phyloP scores from a whole-genome alignment of 2,329 filamentous ascomycete species.

The Rutstroemia sp. region DNA sequence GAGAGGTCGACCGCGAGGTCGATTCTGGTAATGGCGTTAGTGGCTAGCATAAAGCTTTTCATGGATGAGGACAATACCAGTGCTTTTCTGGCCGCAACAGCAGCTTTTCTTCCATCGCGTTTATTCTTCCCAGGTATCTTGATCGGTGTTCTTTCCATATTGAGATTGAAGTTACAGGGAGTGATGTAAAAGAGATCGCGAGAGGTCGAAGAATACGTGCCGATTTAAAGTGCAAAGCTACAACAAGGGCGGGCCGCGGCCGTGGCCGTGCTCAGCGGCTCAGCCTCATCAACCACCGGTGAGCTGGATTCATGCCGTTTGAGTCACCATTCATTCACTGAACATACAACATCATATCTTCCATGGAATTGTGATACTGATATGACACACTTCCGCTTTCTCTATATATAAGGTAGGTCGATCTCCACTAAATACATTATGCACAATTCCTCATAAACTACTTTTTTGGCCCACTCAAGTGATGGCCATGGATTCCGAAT shows the following conservation, averaged over 20 bases:
- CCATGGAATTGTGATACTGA: too few relatives aligned
- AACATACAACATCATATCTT: not conserved
- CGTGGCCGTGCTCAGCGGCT: too few relatives aligned
- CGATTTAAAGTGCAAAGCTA: not conserved
- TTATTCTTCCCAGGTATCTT: slow-evolving; percentile 26
- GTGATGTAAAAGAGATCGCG: not conserved
- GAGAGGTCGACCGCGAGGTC: slow-evolving; percentile 15
- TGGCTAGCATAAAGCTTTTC: not conserved
- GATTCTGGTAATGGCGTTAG: slow-evolving; percentile 11
- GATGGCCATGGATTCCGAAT: not conserved
- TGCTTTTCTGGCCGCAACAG: slow-evolving; percentile 17
- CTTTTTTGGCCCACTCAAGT: not conserved
- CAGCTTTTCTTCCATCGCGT: slow-evolving; percentile 17
- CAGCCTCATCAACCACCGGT: too few relatives aligned
- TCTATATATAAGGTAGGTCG: not conserved
- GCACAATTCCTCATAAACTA: not conserved
- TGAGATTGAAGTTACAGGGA: not conserved
- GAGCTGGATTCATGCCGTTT: not conserved
- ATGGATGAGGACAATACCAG: slow-evolving; percentile 12
- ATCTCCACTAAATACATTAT: not conserved
- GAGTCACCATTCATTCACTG: not conserved
- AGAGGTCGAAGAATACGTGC: too few relatives aligned
- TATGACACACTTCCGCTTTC: too few relatives aligned
- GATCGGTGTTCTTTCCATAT: slow-evolving; percentile 26
- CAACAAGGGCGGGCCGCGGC: too few relatives aligned